Percentiles rank a stretch among this genome's conserved stretches.
Conservation (phyloP, 345 rosid species). For the Moricandia moricandioides region DNA sequence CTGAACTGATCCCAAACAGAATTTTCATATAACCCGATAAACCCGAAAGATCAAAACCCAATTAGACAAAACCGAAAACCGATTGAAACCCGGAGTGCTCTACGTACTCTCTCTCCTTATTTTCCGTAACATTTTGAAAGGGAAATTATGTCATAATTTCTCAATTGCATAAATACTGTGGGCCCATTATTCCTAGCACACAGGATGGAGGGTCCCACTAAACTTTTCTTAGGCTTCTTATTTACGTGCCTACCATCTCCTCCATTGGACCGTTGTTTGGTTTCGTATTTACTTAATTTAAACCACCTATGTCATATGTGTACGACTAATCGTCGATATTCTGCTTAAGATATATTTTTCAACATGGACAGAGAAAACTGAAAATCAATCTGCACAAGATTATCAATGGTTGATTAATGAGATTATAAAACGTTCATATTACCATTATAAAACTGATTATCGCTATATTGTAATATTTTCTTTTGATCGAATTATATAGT, state of each 20-base stretch:
- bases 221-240: conserved; percentile 1
- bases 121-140: not conserved
- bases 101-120: not conserved
- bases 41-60: no score
- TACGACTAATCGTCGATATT: not conserved
- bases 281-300: not conserved
- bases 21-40: no score
- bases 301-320: not conserved
- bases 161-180: conserved; percentile 31
- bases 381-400: not conserved
- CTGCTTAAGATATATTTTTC: not conserved
- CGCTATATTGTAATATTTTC: not conserved
- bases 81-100: no score
- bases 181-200: conserved; percentile 26
- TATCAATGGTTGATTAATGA: not conserved
- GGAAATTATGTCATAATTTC: conserved; percentile 15
- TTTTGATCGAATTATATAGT: not conserved
- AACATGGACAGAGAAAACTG: not conserved
- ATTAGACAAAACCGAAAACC: no score
- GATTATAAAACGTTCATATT: not conserved
- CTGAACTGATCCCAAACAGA: no score
- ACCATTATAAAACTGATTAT: not conserved
- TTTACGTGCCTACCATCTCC: conserved; percentile 26
- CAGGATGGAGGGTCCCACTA: conserved; percentile 8
- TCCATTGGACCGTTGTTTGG: conserved; percentile 15